Conservation (phyloP, 305 asterid species). For the Lippia alba region DNA sequence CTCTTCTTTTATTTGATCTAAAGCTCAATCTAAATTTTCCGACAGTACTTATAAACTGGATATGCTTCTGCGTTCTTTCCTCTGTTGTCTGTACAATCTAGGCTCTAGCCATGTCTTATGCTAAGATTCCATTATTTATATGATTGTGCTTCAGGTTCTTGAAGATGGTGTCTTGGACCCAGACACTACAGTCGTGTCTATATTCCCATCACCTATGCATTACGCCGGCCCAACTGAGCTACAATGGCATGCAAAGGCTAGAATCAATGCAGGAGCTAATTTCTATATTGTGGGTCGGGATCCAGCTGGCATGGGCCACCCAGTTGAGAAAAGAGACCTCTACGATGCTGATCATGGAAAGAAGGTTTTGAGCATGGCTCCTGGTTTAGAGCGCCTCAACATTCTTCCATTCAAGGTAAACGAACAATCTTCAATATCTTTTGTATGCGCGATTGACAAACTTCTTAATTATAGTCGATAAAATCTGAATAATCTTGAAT, state of each 20-base stretch:
- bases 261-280: conserved; percentile 93
- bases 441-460: conserved; percentile 2
- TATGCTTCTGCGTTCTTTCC: too few species aligned
- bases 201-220: conserved; percentile 97
- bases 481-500: background rate
- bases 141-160: conserved; percentile 58
- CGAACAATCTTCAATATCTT: background rate
- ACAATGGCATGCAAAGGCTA: conserved; percentile 98
- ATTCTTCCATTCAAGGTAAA: conserved; percentile 88
- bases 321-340: conserved; percentile 81
- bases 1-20: too few species aligned
- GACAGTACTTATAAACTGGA: too few species aligned
- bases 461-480: background rate
- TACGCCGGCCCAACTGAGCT: conserved; percentile 99
- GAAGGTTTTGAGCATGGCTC: conserved; percentile 94
- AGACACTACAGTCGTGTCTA: conserved; percentile 88
- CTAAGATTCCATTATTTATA: background rate
- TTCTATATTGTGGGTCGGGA: conserved; percentile 93
- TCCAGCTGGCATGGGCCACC: conserved; percentile 97
- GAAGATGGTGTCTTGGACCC: conserved; percentile 95
- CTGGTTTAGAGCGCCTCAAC: conserved; percentile 84
- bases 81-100: too few species aligned
- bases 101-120: background rate
- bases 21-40: too few species aligned
- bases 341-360: conserved; percentile 96